Conservation (phyloP, 177 flowering plant species). For the Vitis hybrid region DNA sequence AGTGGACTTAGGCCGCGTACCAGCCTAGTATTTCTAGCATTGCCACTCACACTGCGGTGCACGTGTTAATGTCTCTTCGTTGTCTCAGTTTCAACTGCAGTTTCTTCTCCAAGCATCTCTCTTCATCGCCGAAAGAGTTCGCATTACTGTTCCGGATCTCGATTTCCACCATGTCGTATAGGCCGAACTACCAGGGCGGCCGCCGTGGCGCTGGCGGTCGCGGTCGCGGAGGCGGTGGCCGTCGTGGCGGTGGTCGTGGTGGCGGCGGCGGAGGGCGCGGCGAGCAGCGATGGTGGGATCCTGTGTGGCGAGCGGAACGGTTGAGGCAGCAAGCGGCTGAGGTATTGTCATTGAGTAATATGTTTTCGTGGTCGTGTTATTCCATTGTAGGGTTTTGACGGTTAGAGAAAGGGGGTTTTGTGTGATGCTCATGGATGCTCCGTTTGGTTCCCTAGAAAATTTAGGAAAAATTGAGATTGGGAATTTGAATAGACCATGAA, state of each 20-base stretch:
- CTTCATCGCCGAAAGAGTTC: neutral
- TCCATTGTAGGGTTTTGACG: neutral
- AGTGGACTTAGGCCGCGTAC: no score
- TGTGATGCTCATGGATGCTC: neutral
- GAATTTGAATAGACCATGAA: no score
- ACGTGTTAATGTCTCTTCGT: no score
- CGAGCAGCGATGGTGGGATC: conserved; percentile 98
- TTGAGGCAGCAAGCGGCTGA: conserved; percentile 60
- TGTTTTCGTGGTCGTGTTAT: neutral
- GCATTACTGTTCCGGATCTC: conserved; percentile 7
- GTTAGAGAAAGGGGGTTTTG: neutral
- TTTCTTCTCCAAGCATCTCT: neutral
- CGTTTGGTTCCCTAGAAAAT: no score
- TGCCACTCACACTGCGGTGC: no score
- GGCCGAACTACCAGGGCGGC: conserved; percentile 73
- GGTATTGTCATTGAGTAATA: conserved; percentile 34
- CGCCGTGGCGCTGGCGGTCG: conserved; percentile 40
- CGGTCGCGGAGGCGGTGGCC: conserved; percentile 41
- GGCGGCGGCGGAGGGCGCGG: conserved; percentile 68
- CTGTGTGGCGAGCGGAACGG: conserved; percentile 91
- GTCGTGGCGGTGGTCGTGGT: conserved; percentile 54
- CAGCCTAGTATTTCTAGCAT: no score
- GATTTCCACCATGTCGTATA: conserved; percentile 47
- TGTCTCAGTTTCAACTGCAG: neutral
- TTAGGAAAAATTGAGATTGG: no score